phyloP scores from a whole-genome alignment of 306 rosid genomes.

The Dryas drummondii region DNA sequence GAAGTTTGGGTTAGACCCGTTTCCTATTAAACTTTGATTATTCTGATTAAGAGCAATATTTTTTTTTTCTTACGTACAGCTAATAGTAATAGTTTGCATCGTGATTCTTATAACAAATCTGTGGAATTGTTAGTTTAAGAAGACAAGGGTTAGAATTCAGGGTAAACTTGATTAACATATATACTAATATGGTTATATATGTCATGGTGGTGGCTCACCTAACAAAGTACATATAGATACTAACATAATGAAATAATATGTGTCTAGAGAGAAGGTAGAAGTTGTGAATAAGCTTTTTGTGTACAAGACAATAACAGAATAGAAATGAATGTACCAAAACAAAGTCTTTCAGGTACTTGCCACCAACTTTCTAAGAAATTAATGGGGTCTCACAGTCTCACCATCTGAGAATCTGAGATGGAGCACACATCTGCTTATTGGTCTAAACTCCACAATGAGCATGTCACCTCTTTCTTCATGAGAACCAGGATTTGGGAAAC shows the following conservation, averaged over 20 bases:
- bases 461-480: neutral
- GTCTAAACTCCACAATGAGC: neutral
- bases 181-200: neutral
- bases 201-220: conserved; percentile 11
- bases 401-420: neutral
- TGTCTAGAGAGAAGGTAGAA: no score
- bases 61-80: no score
- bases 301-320: no score
- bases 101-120: neutral
- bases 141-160: conserved; percentile 5
- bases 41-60: no score
- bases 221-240: neutral
- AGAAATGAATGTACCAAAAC: neutral
- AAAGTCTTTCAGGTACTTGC: neutral
- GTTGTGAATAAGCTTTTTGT: no score
- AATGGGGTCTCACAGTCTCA: no score
- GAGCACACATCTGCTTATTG: neutral
- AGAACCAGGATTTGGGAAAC: neutral
- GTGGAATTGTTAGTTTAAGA: neutral
- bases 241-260: no score
- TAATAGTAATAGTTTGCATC: neutral
- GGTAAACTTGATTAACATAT: neutral
- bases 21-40: neutral
- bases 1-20: conserved; percentile 8
- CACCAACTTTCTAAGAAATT: neutral